Evolutionary conservation across 345 rosid species (phyloP).

Genomic region (Capsella bursapastoris): DNA sequence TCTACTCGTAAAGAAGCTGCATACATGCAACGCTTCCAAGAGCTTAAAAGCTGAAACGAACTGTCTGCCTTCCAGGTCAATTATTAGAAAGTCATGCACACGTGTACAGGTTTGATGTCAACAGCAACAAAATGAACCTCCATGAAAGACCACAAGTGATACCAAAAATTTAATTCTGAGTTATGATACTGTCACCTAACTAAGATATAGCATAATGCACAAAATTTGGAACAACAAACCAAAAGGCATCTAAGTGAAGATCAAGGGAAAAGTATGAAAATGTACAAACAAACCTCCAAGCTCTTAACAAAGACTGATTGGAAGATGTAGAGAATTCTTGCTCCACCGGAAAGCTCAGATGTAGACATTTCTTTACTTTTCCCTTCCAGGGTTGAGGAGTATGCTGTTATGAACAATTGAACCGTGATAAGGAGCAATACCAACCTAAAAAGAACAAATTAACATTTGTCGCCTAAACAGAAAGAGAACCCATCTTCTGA

Average conservation of each 20-base stretch:
- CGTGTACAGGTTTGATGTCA: neutral
- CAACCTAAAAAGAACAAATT: slow-evolving; percentile 14
- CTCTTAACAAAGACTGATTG: slow-evolving; percentile 90
- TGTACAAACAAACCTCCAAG: slow-evolving; percentile 69
- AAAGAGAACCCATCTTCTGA: slow-evolving; percentile 15
- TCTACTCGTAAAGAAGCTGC: slow-evolving; percentile 8
- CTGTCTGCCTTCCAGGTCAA: slow-evolving; percentile 5
- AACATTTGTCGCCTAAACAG: neutral
- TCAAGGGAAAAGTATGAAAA: neutral
- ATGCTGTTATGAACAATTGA: slow-evolving; percentile 59
- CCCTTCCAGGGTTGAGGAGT: slow-evolving; percentile 87
- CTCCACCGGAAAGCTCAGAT: slow-evolving; percentile 90
- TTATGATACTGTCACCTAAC: neutral
- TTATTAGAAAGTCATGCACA: neutral
- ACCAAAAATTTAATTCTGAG: neutral
- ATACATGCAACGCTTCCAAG: neutral
- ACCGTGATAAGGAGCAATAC: slow-evolving; percentile 7
- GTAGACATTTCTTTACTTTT: slow-evolving; percentile 95
- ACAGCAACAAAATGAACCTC: slow-evolving; percentile 5
- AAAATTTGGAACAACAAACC: slow-evolving; percentile 11
- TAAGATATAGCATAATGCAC: slow-evolving; percentile 16
- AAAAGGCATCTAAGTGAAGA: slow-evolving; percentile 4
- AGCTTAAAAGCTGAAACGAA: slow-evolving; percentile 1
- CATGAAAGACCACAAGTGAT: slow-evolving; percentile 9
- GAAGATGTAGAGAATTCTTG: slow-evolving; percentile 88